Conservation (phyloP, 768 basidiomycete genomes). For the Lactarius pseudohatsudake region DNA sequence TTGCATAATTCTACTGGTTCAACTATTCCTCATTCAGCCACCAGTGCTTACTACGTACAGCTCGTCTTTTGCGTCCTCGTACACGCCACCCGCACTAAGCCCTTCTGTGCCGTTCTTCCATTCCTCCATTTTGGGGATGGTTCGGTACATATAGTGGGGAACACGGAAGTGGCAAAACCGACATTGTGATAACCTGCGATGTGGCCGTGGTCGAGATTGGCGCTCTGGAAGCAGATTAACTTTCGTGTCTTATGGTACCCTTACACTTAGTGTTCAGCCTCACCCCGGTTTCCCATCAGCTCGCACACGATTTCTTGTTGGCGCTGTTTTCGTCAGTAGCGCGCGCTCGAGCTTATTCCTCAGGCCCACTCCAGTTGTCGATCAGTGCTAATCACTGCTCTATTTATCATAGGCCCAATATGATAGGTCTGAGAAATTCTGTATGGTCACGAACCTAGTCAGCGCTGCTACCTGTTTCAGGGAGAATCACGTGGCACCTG, state of each 20-base stretch:
- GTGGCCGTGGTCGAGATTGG: slow-evolving; percentile 19
- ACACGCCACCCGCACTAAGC: slow-evolving; percentile 63
- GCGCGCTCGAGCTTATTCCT: neutral
- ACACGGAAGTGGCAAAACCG: slow-evolving; percentile 17
- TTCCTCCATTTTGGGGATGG: slow-evolving; percentile 41
- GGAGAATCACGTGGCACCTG: no score
- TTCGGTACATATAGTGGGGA: slow-evolving; percentile 28
- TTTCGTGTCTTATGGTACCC: neutral
- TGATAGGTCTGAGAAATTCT: no score
- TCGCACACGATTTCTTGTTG: slow-evolving; percentile 5
- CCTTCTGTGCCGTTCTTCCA: slow-evolving; percentile 70
- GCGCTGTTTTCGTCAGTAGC: slow-evolving; percentile 10
- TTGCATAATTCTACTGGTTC: slow-evolving; percentile 35
- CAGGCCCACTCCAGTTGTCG: slow-evolving; percentile 1
- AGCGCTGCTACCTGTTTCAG: no score
- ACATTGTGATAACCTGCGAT: slow-evolving; percentile 17
- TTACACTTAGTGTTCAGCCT: slow-evolving; percentile 5
- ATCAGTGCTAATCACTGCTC: slow-evolving; percentile 2
- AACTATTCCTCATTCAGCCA: slow-evolving; percentile 54
- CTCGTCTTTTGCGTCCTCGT: slow-evolving; percentile 41
- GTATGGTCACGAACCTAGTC: no score
- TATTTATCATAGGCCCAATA: no score
- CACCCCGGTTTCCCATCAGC: slow-evolving; percentile 12
- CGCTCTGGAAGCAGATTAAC: slow-evolving; percentile 25
- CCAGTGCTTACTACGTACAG: slow-evolving; percentile 59